These are phyloP conservation scores for Aegilops tauschii DNA, from an alignment of 176 grass and related monocot species.

Conservation along the genomic window DNA sequence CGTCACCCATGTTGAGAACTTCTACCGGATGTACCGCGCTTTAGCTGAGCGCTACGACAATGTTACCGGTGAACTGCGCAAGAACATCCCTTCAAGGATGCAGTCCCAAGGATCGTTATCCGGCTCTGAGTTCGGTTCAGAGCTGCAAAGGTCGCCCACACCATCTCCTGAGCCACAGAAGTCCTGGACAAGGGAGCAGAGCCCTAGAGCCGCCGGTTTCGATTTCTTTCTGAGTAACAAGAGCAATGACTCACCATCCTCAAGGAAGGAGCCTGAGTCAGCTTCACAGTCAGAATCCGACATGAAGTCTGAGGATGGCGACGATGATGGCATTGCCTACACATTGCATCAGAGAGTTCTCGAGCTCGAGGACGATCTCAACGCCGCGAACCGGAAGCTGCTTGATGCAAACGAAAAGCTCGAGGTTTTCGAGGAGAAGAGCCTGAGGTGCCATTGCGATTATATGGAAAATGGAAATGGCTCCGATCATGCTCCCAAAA, in stretches of 20 bases:
- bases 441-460: conserved; percentile 29
- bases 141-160: conserved; percentile 42
- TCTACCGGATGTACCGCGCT: conserved; percentile 73
- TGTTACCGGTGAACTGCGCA: conserved; percentile 66
- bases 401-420: conserved; percentile 36
- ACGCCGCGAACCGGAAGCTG: conserved; percentile 6
- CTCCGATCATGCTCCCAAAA: background rate
- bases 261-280: conserved; percentile 36
- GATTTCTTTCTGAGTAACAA: conserved; percentile 51
- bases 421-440: conserved; percentile 35
- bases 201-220: conserved; percentile 53
- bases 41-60: conserved; percentile 75
- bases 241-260: conserved; percentile 32
- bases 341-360: conserved; percentile 50
- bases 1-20: conserved; percentile 57
- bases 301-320: conserved; percentile 42
- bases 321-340: conserved; percentile 64
- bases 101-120: conserved; percentile 39
- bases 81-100: conserved; percentile 59
- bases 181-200: conserved; percentile 58
- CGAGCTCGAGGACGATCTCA: conserved; percentile 64
- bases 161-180: conserved; percentile 52
- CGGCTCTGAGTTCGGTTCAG: conserved; percentile 50
- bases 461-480: conserved; percentile 25
- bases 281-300: conserved; percentile 62